Evolutionary conservation across 176 grass and related monocot genomes (phyloP).

Genomic region (Aegilops umbellulata): DNA sequence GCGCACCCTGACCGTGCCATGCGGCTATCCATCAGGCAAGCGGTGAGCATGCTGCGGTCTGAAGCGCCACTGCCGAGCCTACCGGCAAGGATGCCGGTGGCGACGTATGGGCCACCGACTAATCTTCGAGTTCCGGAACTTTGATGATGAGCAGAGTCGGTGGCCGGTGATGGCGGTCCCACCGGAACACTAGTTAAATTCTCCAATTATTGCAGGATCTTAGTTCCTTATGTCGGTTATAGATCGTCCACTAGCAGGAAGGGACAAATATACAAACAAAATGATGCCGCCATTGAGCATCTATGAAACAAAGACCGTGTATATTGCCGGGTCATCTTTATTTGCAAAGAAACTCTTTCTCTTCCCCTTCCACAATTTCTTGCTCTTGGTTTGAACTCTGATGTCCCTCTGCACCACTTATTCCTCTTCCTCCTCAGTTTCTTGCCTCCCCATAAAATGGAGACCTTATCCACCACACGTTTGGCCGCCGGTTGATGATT

Average conservation of each 20-base stretch:
- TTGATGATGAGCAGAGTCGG: not conserved
- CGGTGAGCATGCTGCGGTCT: slow-evolving; percentile 15
- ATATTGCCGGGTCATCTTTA: not conserved
- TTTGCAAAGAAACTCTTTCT: not conserved
- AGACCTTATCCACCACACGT: no score
- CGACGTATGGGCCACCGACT: not conserved
- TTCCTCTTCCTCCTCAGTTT: not conserved
- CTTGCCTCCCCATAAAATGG: not conserved
- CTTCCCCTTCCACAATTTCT: no score
- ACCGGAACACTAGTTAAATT: not conserved
- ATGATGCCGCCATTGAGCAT: no score
- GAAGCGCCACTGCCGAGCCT: not conserved
- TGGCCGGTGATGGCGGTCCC: not conserved
- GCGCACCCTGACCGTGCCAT: slow-evolving; percentile 10
- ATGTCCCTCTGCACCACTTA: no score
- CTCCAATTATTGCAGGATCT: no score
- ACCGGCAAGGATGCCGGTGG: not conserved
- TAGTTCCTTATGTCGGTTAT: no score
- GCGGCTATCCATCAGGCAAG: slow-evolving; percentile 20
- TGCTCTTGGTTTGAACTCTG: no score
- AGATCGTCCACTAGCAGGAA: no score
- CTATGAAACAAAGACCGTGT: not conserved
- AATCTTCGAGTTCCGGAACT: not conserved
- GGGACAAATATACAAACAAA: no score
- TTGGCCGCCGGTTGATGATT: no score